Evolutionary conservation across 75 land plant species (phyloP), one percentile per base, ranked within the genome.

Genomic region (Larix kaempferi): DNA sequence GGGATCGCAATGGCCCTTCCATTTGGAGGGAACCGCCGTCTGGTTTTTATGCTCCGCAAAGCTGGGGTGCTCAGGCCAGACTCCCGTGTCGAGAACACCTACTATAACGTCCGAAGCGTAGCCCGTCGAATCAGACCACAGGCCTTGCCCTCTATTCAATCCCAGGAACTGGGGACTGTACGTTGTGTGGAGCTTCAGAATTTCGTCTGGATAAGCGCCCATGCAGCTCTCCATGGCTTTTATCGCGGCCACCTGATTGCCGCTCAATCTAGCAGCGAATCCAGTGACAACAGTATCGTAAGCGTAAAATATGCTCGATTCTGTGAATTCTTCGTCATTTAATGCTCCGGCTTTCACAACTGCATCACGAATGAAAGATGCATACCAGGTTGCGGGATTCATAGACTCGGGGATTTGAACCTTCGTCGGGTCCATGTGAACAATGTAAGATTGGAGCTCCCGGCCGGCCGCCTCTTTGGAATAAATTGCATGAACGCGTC

Each of bases 61-160:
- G 80, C 92, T 90, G 19, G 80, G 82, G 61, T 87, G 84, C 80
- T 88, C 90, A 4, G 94, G 94, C 89, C 90, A 92, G 0, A 92
- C 83, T 19, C 94, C 97, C 60, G 93, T 89, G 76, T 96, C 99
- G 6, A 96, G 75, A 0, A 91, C 79, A 10, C 97, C 99, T 8
- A 96, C 84, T 17, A 96, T 60, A 15, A 96, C 92, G 25, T 91
- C 90, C 6, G 78, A 62, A n/a, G 92, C 96, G 69, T 82, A 91
- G 35, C 87, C 87, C 65, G 91, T 49, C 5, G 54, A 87, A 1
- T 69, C 73, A 27, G 91, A 89, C 98, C 93, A 91, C 15, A 94
- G 81, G 19, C 97, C 93, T 15, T 62, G 15, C 14, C 22, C 63
- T 2, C 71, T 64, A 13, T 76, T 79, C 49, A 86, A 74, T 58